Base-by-base conservation (phyloP, 1,139 yeast genomes). In the Geotrichum australiense region DNA sequence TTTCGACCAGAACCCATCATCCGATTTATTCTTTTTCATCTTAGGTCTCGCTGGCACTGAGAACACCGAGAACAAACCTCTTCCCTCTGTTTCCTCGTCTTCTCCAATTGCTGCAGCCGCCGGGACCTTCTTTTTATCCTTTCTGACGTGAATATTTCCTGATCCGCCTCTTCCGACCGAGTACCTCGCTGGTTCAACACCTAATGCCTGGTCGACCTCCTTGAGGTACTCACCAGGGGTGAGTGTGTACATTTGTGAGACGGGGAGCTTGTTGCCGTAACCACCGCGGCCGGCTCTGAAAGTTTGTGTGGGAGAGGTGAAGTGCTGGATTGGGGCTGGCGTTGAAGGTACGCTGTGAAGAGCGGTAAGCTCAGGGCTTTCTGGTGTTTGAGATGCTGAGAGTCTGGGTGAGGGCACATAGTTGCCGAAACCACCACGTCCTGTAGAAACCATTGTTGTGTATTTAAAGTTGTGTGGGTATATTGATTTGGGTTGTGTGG, bases 221-320 rank as follows among this genome's bases (percentile, higher is more conserved):
- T 53, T 41, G 14, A 63, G 53, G 42, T 62, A 61, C 49, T 63
- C 62, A 24, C 53, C 50, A 1, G 65, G 64, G 2, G 65, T 49
- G 52, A 52, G 46, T 11, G 59, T 49, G 23, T 55, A 51, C 55
- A 59, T 53, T 28, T 55, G 47, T 16, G 56, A 48, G 12, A 63
- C 59, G 7, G 62, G 55, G 24, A 59, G 52, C 27, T 52, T 53
- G 54, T 63, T 63, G 14, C 68, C 68, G 31, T 52, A 61, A 28
- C 68, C 68, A 16, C 68, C 68, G 24, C 68, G 55, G 25, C 68
- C 68, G 10, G 64, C 56, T 20, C 58, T 53, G 49, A 61, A 60
- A 15, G 54, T 53, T 45, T 63, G 62, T 19, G 47, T 43, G 11
- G 68, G 67, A 7, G 64, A 58, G 3, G 58, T 48, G 38, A 60